Conservation (phyloP, 2,329 filamentous ascomycete species). For the Pseudopyricularia javanii region DNA sequence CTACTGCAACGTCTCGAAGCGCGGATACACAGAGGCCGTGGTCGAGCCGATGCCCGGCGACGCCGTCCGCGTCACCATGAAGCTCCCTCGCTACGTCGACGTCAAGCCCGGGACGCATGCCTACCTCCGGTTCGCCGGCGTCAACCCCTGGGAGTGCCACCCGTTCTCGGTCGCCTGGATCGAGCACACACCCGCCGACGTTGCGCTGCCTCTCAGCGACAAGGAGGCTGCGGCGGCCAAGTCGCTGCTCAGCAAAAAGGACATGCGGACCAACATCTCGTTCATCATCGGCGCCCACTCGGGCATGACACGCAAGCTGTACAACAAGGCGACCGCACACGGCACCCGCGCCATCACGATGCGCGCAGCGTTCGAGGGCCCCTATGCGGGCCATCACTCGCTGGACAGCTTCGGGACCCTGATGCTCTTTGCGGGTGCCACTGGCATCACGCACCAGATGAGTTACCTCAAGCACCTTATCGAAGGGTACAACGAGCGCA, state of each 20-base stretch:
- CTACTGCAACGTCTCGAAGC: slow-evolving; percentile 52
- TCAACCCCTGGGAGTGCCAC: slow-evolving; percentile 61
- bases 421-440: slow-evolving; percentile 82
- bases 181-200: slow-evolving; percentile 34
- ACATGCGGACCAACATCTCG: slow-evolving; percentile 48
- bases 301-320: slow-evolving; percentile 77
- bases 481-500: slow-evolving; percentile 54
- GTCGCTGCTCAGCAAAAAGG: slow-evolving; percentile 21
- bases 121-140: slow-evolving; percentile 57
- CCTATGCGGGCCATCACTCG: slow-evolving; percentile 73
- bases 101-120: slow-evolving; percentile 62
- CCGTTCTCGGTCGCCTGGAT: slow-evolving; percentile 73
- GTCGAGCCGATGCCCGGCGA: slow-evolving; percentile 60
- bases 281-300: slow-evolving; percentile 81
- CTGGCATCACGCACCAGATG: slow-evolving; percentile 91
- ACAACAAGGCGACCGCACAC: slow-evolving; percentile 48
- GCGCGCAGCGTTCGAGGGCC: slow-evolving; percentile 73
- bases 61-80: slow-evolving; percentile 56
- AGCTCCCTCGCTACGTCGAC: slow-evolving; percentile 52
- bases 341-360: slow-evolving; percentile 45
- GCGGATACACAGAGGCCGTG: slow-evolving; percentile 49
- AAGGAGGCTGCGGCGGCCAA: slow-evolving; percentile 17
- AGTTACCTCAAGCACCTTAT: slow-evolving; percentile 74
- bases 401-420: slow-evolving; percentile 88
- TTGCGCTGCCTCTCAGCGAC: slow-evolving; percentile 26